phyloP scores from a whole-genome alignment of 148 eudicot species.

The Diospyros kaki region DNA sequence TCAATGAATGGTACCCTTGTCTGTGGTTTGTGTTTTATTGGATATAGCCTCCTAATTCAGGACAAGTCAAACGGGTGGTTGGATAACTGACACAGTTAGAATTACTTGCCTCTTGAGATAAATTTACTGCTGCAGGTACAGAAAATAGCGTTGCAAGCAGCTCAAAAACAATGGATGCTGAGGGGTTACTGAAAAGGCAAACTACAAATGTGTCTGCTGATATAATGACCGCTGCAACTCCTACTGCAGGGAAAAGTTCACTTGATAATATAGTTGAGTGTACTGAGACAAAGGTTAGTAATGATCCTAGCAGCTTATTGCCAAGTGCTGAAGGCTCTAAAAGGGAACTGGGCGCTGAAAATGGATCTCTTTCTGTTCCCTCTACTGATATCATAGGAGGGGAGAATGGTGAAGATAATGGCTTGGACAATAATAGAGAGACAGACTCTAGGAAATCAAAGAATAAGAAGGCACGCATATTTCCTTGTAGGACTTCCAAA shows the following conservation, averaged over 20 bases:
- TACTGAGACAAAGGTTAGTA: conserved; percentile 15
- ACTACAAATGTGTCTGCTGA: conserved; percentile 1
- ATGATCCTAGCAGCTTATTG: conserved; percentile 4
- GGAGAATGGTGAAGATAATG: too few species aligned
- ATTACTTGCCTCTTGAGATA: conserved; percentile 5
- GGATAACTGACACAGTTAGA: background rate
- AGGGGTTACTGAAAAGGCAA: conserved; percentile 8
- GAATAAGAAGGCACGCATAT: too few species aligned
- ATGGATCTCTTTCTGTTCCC: too few species aligned
- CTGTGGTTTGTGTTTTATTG: background rate
- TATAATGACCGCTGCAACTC: background rate
- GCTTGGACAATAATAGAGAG: too few species aligned
- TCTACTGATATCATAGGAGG: too few species aligned
- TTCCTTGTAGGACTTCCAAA: too few species aligned
- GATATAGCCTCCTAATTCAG: background rate
- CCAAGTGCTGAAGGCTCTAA: too few species aligned
- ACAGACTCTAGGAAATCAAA: too few species aligned
- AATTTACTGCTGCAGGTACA: conserved; percentile 22
- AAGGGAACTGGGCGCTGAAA: too few species aligned
- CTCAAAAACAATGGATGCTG: conserved; percentile 7
- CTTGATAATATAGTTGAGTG: background rate
- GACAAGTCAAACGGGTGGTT: background rate
- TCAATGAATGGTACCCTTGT: conserved; percentile 3
- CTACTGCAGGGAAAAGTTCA: background rate
- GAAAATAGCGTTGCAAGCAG: conserved; percentile 2